phyloP scores from a whole-genome alignment of 257 asterid genomes.

The Nicotiana obtusifolia region DNA sequence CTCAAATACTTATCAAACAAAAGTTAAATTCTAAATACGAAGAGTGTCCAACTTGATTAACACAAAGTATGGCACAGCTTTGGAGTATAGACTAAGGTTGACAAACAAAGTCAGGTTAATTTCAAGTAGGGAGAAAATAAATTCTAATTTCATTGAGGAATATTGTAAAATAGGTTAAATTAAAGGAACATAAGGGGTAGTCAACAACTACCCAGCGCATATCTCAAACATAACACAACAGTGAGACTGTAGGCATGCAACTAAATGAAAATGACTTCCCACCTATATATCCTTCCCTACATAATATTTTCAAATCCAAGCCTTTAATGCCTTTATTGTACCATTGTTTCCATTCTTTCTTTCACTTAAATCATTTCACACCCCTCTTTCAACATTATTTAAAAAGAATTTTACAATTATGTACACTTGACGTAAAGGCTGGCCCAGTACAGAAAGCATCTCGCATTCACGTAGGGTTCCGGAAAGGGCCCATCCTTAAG shows the following conservation, averaged over 20 bases:
- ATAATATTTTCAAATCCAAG: constrained; percentile 39
- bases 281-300: constrained; percentile 45
- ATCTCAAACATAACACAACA: constrained; percentile 30
- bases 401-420: not conserved
- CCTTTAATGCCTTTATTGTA: constrained; percentile 38
- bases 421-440: too few species aligned
- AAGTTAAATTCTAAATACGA: too few species aligned
- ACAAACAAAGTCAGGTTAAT: not conserved
- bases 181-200: not conserved
- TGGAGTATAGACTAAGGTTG: not conserved
- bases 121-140: not conserved
- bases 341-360: constrained; percentile 14
- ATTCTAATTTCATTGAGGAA: not conserved
- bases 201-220: constrained; percentile 38
- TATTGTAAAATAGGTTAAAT: not conserved
- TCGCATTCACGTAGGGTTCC: too few species aligned
- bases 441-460: too few species aligned
- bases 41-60: not conserved
- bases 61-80: not conserved
- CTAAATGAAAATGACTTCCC: constrained; percentile 63
- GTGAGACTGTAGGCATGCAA: constrained; percentile 33
- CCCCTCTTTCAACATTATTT: not conserved
- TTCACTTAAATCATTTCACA: not conserved
- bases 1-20: too few species aligned
- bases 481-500: too few species aligned